Percentiles rank a stretch among this genome's conserved stretches.
Evolutionary conservation across 208 protist species (phyloP).

Genomic region (Wallacemonas collosoma): DNA sequence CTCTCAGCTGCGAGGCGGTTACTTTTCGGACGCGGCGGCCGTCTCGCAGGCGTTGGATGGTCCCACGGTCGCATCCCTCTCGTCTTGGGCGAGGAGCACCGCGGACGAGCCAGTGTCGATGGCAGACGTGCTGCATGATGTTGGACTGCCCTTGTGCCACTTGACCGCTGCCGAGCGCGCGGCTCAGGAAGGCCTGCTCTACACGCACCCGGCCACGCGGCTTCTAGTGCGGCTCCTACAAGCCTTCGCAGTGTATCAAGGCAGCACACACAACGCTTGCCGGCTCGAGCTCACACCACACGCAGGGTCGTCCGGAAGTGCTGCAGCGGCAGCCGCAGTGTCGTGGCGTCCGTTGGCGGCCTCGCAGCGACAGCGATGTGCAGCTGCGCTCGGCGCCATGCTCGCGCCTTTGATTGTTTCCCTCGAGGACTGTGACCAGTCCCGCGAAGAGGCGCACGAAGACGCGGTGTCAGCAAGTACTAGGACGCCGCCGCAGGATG

Average conservation of each 20-base stretch:
- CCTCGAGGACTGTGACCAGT: neutral
- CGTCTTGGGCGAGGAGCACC: too few relatives aligned
- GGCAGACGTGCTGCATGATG: constrained; percentile 35
- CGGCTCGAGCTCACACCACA: constrained; percentile 13
- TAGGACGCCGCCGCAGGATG: too few relatives aligned
- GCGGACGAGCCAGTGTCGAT: neutral
- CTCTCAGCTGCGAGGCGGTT: constrained; percentile 1
- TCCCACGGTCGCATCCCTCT: too few relatives aligned
- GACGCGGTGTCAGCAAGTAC: neutral
- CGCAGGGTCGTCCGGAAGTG: too few relatives aligned
- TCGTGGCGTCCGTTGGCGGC: neutral
- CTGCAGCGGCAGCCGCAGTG: neutral
- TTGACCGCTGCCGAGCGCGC: constrained; percentile 50
- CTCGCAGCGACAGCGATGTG: constrained; percentile 38
- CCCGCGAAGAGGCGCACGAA: neutral
- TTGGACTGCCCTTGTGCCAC: constrained; percentile 66
- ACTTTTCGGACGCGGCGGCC: neutral
- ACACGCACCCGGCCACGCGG: constrained; percentile 25
- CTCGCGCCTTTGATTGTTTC: constrained; percentile 22
- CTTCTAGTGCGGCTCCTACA: constrained; percentile 53
- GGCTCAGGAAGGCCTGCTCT: constrained; percentile 22
- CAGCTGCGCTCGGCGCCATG: constrained; percentile 17
- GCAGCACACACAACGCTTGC: constrained; percentile 17
- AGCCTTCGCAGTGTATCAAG: constrained; percentile 50
- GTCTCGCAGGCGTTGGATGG: too few relatives aligned